A percentile compares a stretch with the other conserved stretches of the same genome.
These are phyloP conservation scores for Amanita exitialis DNA, from an alignment of 768 basidiomycete genomes.

Conservation along the genomic window DNA sequence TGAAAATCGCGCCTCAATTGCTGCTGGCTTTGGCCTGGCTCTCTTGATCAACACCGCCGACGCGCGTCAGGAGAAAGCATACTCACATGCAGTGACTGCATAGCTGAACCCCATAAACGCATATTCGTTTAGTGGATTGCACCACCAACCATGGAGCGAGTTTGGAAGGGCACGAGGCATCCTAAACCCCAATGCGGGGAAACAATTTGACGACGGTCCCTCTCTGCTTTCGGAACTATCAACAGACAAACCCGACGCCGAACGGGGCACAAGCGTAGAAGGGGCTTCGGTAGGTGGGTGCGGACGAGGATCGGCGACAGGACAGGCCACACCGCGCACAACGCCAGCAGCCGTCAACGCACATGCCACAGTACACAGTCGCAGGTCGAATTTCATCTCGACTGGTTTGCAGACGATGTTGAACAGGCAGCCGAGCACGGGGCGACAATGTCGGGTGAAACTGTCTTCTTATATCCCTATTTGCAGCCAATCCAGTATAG, in stretches of 20 bases:
- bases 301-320: neutral
- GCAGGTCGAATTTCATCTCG: neutral
- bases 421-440: neutral
- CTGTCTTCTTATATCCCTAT: neutral
- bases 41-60: neutral
- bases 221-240: constrained; percentile 1
- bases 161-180: constrained; percentile 44
- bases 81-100: constrained; percentile 54
- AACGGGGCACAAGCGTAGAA: neutral
- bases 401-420: neutral
- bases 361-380: neutral
- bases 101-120: constrained; percentile 75
- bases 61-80: neutral
- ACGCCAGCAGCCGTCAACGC: neutral
- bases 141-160: constrained; percentile 52
- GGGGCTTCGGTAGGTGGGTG: neutral
- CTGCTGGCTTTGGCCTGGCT: constrained; percentile 43
- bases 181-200: constrained; percentile 34
- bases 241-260: neutral
- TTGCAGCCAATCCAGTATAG: neutral
- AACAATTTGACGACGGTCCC: constrained; percentile 22
- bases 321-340: neutral
- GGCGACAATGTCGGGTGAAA: neutral
- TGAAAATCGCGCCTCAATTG: constrained; percentile 45
- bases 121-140: constrained; percentile 50